phyloP scores from a whole-genome alignment of 495 filamentous ascomycete genomes.

The Eremomyces bilateralis region DNA sequence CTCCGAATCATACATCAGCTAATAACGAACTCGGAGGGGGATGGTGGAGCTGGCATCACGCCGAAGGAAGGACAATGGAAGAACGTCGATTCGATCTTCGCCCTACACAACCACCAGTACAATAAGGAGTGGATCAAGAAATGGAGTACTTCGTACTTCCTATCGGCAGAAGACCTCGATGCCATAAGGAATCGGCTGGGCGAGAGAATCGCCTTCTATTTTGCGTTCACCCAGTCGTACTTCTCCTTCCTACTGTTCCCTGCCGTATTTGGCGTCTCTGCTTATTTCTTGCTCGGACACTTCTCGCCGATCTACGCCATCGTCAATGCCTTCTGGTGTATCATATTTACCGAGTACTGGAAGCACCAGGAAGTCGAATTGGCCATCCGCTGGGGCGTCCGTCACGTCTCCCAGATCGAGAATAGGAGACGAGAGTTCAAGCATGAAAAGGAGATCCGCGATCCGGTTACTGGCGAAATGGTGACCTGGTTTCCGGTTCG shows the following conservation, averaged over 20 bases:
- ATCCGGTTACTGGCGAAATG: conserved; percentile 70
- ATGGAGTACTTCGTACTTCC: conserved; percentile 64
- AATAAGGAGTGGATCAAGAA: conserved; percentile 80
- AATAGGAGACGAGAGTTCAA: conserved; percentile 54
- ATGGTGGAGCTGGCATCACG: conserved; percentile 80
- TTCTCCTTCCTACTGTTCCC: conserved; percentile 71
- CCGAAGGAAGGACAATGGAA: conserved; percentile 69
- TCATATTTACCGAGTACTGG: conserved; percentile 91
- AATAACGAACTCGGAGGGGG: conserved; percentile 57
- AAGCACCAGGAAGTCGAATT: conserved; percentile 84
- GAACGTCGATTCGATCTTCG: conserved; percentile 63
- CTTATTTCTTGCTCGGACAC: conserved; percentile 63
- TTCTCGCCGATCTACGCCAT: conserved; percentile 72
- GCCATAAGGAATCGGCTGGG: conserved; percentile 77
- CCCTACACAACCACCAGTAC: conserved; percentile 69
- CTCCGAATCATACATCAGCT: conserved; percentile 67
- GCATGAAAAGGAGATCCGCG: conserved; percentile 49
- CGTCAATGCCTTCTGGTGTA: conserved; percentile 66
- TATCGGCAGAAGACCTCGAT: conserved; percentile 55
- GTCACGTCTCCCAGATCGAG: conserved; percentile 66
- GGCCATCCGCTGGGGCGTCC: conserved; percentile 78
- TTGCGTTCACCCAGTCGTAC: conserved; percentile 86
- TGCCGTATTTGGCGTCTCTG: conserved; percentile 57
- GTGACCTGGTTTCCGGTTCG: conserved; percentile 54
- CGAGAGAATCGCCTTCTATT: conserved; percentile 90